Conservation (phyloP, 495 filamentous ascomycete genomes). For the Lasiosphaeriaceae sp. region DNA sequence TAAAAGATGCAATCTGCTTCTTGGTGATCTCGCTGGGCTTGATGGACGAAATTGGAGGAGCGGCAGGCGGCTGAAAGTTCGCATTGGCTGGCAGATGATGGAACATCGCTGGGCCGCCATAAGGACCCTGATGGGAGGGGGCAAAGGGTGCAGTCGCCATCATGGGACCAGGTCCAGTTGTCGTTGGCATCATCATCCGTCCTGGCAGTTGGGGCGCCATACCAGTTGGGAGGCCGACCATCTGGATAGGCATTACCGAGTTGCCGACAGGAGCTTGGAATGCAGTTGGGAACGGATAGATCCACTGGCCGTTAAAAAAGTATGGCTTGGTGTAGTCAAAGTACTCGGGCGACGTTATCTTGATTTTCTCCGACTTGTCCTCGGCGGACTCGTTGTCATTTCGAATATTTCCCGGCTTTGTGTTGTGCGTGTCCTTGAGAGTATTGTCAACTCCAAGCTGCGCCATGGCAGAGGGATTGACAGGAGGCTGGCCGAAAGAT, state of each 20-base stretch:
- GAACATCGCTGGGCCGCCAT: slow-evolving; percentile 4
- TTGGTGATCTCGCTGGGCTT: slow-evolving; percentile 45
- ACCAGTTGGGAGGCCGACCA: slow-evolving; percentile 20
- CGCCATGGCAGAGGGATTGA: slow-evolving; percentile 8
- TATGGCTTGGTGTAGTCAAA: slow-evolving; percentile 44
- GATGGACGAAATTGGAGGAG: slow-evolving; percentile 42
- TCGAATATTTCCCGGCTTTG: slow-evolving; percentile 21
- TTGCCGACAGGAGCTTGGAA: slow-evolving; percentile 17
- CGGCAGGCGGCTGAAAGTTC: slow-evolving; percentile 21
- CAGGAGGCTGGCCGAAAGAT: slow-evolving; percentile 15
- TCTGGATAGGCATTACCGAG: slow-evolving; percentile 19
- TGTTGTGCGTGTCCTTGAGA: slow-evolving; percentile 25
- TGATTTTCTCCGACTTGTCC: slow-evolving; percentile 36
- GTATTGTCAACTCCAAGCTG: slow-evolving; percentile 3
- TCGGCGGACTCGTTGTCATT: slow-evolving; percentile 21
- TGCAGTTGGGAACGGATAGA: slow-evolving; percentile 37
- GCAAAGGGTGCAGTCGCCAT: slow-evolving; percentile 12
- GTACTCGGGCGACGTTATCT: slow-evolving; percentile 40
- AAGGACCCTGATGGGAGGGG: slow-evolving; percentile 3
- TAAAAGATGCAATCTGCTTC: slow-evolving; percentile 44
- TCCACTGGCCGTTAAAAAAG: slow-evolving; percentile 44
- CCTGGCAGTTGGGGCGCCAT: slow-evolving; percentile 7
- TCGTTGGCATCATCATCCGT: slow-evolving; percentile 19
- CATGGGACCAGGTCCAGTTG: slow-evolving; percentile 15
- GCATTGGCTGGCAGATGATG: slow-evolving; percentile 17